Evolutionary conservation across 2,329 filamentous ascomycete genomes (phyloP), one percentile per base, ranked within the genome.

Genomic region (Westerdykella ornata): DNA sequence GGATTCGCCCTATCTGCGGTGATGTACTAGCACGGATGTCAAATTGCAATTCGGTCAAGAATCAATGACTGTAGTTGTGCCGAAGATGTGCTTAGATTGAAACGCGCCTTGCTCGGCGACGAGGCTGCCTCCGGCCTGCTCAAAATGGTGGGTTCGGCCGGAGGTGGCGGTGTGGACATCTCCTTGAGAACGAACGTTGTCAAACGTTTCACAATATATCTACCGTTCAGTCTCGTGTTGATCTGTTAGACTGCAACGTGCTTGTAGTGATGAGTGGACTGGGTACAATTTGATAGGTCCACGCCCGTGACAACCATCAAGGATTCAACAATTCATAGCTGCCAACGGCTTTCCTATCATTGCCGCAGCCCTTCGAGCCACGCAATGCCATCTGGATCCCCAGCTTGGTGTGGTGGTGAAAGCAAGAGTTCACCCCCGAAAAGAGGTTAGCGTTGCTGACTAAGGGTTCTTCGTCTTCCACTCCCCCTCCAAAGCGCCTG

Each of bases 41-140:
- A 95, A 95, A 95, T 95, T 96, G 81, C 89, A 92, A 90, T 84
- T 75, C 79, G 79, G 82, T 81, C 82, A 68, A 26, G n/a, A 4
- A 70, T 66, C 70, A 82, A 67, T 95, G 86, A 84, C 86, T 88
- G 81, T 75, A 78, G 81, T 89, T 92, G 89, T 88, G 89, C 88
- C 88, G 86, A 89, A 94, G 88, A 94, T 88, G 88, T 95, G 88
- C 88, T 92, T 79, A 63, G 48, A 63, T 54, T 38, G 41, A 62
- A 44, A 54, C 47, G 46, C 49, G 50, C 56, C 52, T 53, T 59
- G 52, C 59, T 62, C 48, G 56, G 53, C 41, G 58, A 59, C 56
- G 53, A 62, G 59, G 47, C 58, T 53, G 51, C 53, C 50, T 48
- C 49, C 35, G 45, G 48, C 46, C 42, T 47, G 39, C 43, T 32